Evolutionary conservation across 179 eudicot genomes (phyloP).

Genomic region (Silene vulgaris): DNA sequence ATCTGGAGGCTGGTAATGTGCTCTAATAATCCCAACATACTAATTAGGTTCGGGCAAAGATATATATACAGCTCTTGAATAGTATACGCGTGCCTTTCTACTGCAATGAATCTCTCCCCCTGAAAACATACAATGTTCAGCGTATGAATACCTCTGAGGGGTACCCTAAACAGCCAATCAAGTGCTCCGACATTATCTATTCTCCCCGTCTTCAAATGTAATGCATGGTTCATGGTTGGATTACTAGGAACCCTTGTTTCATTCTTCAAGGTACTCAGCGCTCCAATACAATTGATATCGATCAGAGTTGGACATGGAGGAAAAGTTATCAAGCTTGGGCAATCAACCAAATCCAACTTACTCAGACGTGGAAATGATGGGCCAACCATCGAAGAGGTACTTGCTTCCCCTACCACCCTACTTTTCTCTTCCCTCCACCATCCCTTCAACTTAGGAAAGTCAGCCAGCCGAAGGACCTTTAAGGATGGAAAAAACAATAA

Average conservation of each 20-base stretch:
- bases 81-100: neutral
- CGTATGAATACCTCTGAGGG: neutral
- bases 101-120: neutral
- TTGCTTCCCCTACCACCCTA: neutral
- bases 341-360: neutral
- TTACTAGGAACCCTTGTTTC: neutral
- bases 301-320: slow-evolving; percentile 12
- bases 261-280: neutral
- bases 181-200: neutral
- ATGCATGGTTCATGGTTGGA: neutral
- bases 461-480: neutral
- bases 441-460: slow-evolving; percentile 5
- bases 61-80: neutral
- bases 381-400: neutral
- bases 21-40: neutral
- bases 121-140: neutral
- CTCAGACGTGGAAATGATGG: neutral
- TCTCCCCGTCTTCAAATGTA: neutral
- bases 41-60: neutral
- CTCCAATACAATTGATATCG: neutral
- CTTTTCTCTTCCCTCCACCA: slow-evolving; percentile 9
- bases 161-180: neutral
- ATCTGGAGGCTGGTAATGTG: neutral
- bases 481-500: slow-evolving; percentile 5
- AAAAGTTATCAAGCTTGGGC: slow-evolving; percentile 15